These are phyloP conservation scores for Cordyceps farinosa DNA, from an alignment of 2,329 filamentous ascomycete genomes.

Conservation along the genomic window DNA sequence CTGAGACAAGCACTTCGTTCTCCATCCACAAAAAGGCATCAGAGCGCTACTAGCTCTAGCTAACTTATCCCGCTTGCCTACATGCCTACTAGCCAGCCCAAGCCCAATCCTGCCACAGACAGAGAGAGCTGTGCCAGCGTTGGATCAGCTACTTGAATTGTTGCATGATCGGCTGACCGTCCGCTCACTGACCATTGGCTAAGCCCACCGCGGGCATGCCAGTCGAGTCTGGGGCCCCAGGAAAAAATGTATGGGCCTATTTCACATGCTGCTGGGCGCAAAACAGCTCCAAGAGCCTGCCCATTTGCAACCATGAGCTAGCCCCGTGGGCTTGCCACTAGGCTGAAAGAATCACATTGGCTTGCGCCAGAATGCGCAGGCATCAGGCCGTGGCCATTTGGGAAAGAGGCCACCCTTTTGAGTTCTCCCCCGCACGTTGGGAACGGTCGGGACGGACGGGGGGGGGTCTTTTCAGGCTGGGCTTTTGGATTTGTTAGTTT, in stretches of 20 bases:
- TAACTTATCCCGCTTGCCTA: no score
- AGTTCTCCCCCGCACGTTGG: neutral
- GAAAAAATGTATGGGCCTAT: neutral
- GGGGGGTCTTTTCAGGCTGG: neutral
- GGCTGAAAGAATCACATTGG: neutral
- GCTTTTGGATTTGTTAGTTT: neutral
- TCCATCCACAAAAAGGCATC: neutral
- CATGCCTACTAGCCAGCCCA: no score
- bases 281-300: no score
- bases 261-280: conserved; percentile 10
- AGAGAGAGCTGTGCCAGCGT: neutral
- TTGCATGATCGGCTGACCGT: conserved; percentile 12
- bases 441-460: neutral
- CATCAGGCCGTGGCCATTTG: neutral
- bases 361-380: neutral
- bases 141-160: neutral
- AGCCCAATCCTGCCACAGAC: neutral
- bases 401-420: neutral
- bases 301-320: neutral
- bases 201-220: neutral
- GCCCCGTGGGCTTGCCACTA: neutral
- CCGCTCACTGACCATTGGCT: conserved; percentile 6
- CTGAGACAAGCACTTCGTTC: neutral
- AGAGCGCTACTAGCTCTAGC: neutral
- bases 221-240: conserved; percentile 6